A percentile compares a stretch with the other conserved stretches of the same genome.
These are phyloP conservation scores for Leptomonas pyrrhocoris DNA, from an alignment of 208 protist species.

Conservation along the genomic window DNA sequence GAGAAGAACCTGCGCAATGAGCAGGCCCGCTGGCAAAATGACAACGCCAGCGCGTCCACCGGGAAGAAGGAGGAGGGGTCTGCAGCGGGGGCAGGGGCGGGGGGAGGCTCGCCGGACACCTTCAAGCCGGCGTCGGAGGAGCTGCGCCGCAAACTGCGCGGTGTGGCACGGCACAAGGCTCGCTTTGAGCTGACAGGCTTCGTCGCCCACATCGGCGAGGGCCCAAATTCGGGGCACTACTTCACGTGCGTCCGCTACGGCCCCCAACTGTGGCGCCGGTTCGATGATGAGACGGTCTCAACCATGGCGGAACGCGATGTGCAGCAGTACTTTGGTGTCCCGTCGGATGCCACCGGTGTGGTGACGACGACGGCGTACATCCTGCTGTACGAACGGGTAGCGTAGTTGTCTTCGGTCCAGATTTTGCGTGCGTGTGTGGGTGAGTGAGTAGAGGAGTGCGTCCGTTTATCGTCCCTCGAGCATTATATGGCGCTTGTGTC, in stretches of 20 bases:
- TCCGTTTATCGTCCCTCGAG: no score
- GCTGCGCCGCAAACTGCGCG: slow-evolving; percentile 52
- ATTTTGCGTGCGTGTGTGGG: background rate
- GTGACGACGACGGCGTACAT: slow-evolving; percentile 88
- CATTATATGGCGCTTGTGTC: no score
- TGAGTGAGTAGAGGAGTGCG: no score
- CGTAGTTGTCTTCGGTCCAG: slow-evolving; percentile 32
- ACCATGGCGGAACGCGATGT: slow-evolving; percentile 81
- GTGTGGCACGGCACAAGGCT: slow-evolving; percentile 69
- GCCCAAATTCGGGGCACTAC: slow-evolving; percentile 89
- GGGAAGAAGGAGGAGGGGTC: slow-evolving; percentile 6
- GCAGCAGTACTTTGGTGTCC: slow-evolving; percentile 85
- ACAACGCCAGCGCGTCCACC: background rate
- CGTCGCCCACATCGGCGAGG: slow-evolving; percentile 86
- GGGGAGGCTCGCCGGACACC: slow-evolving; percentile 19
- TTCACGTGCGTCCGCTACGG: slow-evolving; percentile 87
- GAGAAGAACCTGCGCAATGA: slow-evolving; percentile 24
- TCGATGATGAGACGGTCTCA: slow-evolving; percentile 88
- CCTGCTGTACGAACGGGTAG: slow-evolving; percentile 86
- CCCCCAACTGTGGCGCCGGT: slow-evolving; percentile 80
- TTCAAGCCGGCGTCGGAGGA: slow-evolving; percentile 45
- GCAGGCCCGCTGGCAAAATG: slow-evolving; percentile 19
- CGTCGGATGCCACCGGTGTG: slow-evolving; percentile 52
- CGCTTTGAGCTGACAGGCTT: slow-evolving; percentile 89
- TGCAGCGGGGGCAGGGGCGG: background rate